phyloP scores from a whole-genome alignment of 2,329 filamentous ascomycete species.

The Talaromyces funiculosus region DNA sequence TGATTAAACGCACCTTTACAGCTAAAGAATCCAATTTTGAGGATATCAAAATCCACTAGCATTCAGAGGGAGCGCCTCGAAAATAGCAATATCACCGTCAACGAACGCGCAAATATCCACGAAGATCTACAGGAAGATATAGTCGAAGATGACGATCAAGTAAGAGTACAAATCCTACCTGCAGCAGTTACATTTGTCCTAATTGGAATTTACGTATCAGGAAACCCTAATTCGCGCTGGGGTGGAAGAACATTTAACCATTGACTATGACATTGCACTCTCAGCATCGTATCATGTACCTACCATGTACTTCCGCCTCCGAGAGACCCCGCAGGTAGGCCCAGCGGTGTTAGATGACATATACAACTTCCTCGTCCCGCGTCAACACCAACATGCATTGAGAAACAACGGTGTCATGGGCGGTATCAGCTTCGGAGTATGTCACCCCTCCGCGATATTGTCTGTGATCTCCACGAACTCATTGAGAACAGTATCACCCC shows the following conservation, averaged over 20 bases:
- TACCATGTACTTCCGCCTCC: conserved; percentile 68
- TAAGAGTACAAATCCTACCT: conserved; percentile 9
- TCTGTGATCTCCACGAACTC: conserved; percentile 26
- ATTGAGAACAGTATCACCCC: conserved; percentile 67
- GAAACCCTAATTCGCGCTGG: conserved; percentile 38
- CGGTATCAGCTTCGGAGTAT: conserved; percentile 69
- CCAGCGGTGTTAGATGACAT: conserved; percentile 60
- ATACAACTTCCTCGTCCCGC: conserved; percentile 65
- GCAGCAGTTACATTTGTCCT: neutral
- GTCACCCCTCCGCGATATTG: conserved; percentile 14
- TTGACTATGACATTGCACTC: conserved; percentile 68
- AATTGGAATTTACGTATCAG: conserved; percentile 20
- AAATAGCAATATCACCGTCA: neutral
- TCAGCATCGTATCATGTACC: conserved; percentile 71
- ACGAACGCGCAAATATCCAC: conserved; percentile 12
- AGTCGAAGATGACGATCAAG: conserved; percentile 29
- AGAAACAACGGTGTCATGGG: conserved; percentile 60
- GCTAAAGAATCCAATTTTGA: conserved; percentile 24
- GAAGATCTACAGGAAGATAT: conserved; percentile 16
- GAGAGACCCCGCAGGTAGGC: conserved; percentile 52
- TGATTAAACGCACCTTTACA: conserved; percentile 16
- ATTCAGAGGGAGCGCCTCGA: neutral
- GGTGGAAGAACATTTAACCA: conserved; percentile 31
- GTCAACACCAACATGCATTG: conserved; percentile 57
- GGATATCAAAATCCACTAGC: conserved; percentile 24